phyloP scores from a whole-genome alignment of 2,329 filamentous ascomycete species.

The Xylariaceae sp. region DNA sequence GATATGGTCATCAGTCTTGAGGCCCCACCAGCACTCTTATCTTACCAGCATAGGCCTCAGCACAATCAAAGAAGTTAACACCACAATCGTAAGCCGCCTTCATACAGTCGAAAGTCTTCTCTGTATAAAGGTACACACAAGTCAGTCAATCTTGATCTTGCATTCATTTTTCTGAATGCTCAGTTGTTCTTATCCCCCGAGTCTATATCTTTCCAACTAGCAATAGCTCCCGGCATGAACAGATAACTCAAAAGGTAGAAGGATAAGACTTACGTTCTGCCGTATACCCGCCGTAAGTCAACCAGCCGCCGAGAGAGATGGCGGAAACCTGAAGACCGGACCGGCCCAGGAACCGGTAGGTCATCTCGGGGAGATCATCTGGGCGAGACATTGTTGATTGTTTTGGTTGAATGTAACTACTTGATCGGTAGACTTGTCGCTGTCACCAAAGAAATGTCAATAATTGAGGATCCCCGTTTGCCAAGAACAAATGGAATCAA shows the following conservation, averaged over 20 bases:
- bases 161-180: too few relatives aligned
- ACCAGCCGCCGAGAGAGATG: constrained; percentile 67
- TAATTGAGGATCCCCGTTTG: too few relatives aligned
- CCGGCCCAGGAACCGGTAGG: constrained; percentile 42
- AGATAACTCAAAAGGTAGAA: neutral
- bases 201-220: neutral
- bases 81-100: constrained; percentile 57
- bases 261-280: constrained; percentile 50
- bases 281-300: constrained; percentile 72
- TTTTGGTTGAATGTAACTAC: neutral
- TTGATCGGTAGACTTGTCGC: neutral
- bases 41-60: constrained; percentile 39
- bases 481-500: too few relatives aligned
- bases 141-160: neutral
- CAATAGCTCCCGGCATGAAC: neutral
- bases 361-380: constrained; percentile 18
- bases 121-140: constrained; percentile 29
- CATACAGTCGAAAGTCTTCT: constrained; percentile 58
- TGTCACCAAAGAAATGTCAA: neutral
- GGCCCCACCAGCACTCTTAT: neutral
- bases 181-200: neutral
- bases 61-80: constrained; percentile 61
- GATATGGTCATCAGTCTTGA: neutral
- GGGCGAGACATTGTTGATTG: constrained; percentile 16
- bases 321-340: constrained; percentile 71